A percentile compares a stretch with the other conserved stretches of the same genome.
These are phyloP conservation scores for Pugionium dolabratum DNA, from an alignment of 345 rosid species.

Conservation along the genomic window DNA sequence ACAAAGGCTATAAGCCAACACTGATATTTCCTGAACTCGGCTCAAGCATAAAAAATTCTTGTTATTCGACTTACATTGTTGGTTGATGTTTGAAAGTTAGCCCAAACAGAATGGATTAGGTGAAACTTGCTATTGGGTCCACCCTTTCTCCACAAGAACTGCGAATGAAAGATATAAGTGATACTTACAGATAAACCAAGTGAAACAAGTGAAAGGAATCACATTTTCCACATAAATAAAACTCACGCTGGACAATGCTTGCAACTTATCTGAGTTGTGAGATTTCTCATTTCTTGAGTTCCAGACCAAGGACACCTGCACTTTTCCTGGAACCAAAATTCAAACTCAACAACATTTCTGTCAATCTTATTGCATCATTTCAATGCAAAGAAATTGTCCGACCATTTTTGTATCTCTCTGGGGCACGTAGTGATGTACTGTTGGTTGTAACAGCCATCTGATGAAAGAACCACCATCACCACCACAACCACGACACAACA, in stretches of 20 bases:
- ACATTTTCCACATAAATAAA: not conserved
- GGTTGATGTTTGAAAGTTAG: slow-evolving; percentile 92
- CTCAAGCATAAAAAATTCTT: slow-evolving; percentile 5
- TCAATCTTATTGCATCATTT: slow-evolving; percentile 6
- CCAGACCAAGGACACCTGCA: slow-evolving; percentile 89
- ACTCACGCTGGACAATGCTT: slow-evolving; percentile 76
- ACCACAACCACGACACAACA: slow-evolving; percentile 32
- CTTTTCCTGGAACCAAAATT: slow-evolving; percentile 59
- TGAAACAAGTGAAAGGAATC: not conserved
- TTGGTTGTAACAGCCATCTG: slow-evolving; percentile 95
- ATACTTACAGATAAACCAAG: not conserved
- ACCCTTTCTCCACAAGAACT: slow-evolving; percentile 90
- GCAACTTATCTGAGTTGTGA: slow-evolving; percentile 59
- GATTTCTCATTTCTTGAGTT: slow-evolving; percentile 89
- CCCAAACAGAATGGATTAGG: slow-evolving; percentile 91
- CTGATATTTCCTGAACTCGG: not conserved
- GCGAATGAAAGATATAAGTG: slow-evolving; percentile 33
- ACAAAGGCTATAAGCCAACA: slow-evolving; percentile 7
- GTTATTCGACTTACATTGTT: slow-evolving; percentile 66
- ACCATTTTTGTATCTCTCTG: slow-evolving; percentile 87
- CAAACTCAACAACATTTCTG: slow-evolving; percentile 13
- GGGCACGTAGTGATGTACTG: slow-evolving; percentile 71
- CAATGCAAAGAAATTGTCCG: not conserved
- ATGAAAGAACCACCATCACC: slow-evolving; percentile 31
- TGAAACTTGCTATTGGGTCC: slow-evolving; percentile 61